Base-by-base conservation (phyloP, 805 yeast species). In the Wickerhamia fluorescens region DNA sequence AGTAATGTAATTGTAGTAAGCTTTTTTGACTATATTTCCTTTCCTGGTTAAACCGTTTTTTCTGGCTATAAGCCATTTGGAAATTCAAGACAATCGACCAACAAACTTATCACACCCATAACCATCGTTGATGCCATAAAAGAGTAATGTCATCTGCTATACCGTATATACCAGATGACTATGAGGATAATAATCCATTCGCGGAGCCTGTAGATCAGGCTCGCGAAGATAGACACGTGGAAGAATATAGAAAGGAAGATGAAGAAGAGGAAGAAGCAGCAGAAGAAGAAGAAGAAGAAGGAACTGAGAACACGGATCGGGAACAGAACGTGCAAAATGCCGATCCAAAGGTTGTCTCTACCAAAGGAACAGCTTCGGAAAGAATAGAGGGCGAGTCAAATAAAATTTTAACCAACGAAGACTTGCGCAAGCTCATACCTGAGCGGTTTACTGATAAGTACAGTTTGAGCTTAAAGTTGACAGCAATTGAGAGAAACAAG, bases 401-500 rank as follows among this genome's bases (percentile, higher is more conserved):
- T 14, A 16, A 20, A 14, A 27, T 34, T 18, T 54, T 68, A 6
- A 53, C 64, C 2, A 61, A 56, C 12, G 49, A 50, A 6, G 75
- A 71, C 32, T 40, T 72, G 21, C 60, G 61, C 31, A 57, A 51
- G 37, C 58, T 66, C 28, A 35, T 73, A 8, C 79, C 79, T 1
- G 79, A 73, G 40, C 46, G 78, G 37, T 58, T 61, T 36, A 56
- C 65, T 28, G 52, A 51, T 16, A 53, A 56, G 30, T 68, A 66
- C 37, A 49, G 41, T 29, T 36, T 89, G 23, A 45, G 46, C 1
- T 64, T 84, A 18, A 72, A 66, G 29, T 77, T 89, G 3, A 68
- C 71, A 2, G 81, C 72, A 9, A 61, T 92, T 27, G 96, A 88
- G 52, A 70, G 78, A 42, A 71, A 68, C 33, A 79, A 75, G 49